These are phyloP conservation scores for Xylaria sp. DNA, from an alignment of 2,329 filamentous ascomycete species.

Conservation along the genomic window DNA sequence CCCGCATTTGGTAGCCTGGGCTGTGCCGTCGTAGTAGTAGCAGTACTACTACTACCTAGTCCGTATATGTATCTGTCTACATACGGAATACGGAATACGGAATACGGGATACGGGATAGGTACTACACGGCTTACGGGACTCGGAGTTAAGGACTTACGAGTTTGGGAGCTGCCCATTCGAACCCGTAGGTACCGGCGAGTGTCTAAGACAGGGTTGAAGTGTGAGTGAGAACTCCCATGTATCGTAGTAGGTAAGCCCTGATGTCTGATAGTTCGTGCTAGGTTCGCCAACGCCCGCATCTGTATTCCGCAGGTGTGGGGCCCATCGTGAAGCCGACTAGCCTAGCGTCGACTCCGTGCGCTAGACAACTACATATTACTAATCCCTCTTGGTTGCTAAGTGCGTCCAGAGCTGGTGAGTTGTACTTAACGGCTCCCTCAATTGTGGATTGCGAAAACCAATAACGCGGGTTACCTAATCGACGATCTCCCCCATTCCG, in stretches of 20 bases:
- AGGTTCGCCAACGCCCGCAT: neutral
- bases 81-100: no score
- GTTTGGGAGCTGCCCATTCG: no score
- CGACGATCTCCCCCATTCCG: no score
- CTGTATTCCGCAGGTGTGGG: neutral
- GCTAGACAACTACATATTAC: neutral
- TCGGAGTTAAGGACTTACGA: neutral
- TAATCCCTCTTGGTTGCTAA: neutral
- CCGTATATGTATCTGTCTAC: no score
- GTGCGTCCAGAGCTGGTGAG: neutral
- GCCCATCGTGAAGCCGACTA: neutral
- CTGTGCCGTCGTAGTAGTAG: no score
- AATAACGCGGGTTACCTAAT: neutral
- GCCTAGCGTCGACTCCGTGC: neutral
- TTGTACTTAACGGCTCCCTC: neutral
- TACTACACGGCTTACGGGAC: neutral
- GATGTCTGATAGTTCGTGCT: neutral
- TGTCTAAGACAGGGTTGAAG: neutral
- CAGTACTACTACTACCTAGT: no score
- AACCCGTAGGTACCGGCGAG: neutral
- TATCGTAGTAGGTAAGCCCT: neutral
- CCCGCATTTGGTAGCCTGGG: no score
- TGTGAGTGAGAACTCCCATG: neutral
- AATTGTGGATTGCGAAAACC: neutral
- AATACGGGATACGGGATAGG: neutral